Conservation (phyloP, 192 early-diverging fungal genomes). For the Pilobolus umbonatus region DNA sequence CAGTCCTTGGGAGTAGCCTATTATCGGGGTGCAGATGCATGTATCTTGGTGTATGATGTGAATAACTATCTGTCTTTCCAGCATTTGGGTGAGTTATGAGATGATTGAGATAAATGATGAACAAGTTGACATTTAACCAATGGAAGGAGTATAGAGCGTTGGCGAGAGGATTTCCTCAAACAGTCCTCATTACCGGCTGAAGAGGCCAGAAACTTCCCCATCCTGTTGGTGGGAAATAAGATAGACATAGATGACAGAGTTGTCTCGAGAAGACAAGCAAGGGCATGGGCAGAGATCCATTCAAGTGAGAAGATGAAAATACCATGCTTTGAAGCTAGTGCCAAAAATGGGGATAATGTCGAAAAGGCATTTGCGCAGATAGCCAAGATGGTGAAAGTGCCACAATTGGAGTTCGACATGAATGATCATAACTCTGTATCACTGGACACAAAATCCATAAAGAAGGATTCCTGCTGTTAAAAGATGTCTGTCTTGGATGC, state of each 20-base stretch:
- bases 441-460: background rate
- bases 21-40: slow-evolving; percentile 97
- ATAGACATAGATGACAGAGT: slow-evolving; percentile 91
- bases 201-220: slow-evolving; percentile 92
- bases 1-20: slow-evolving; percentile 94
- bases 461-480: slow-evolving; percentile 8
- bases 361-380: slow-evolving; percentile 92
- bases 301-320: slow-evolving; percentile 77
- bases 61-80: slow-evolving; percentile 89
- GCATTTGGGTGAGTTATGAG: slow-evolving; percentile 52
- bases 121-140: background rate
- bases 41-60: slow-evolving; percentile 92
- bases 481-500: too few species aligned
- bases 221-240: slow-evolving; percentile 97
- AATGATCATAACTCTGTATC: slow-evolving; percentile 14
- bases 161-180: slow-evolving; percentile 93
- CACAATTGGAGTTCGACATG: slow-evolving; percentile 51
- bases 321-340: slow-evolving; percentile 95
- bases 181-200: slow-evolving; percentile 68
- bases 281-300: slow-evolving; percentile 63
- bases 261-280: slow-evolving; percentile 51
- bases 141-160: slow-evolving; percentile 48
- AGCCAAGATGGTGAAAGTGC: slow-evolving; percentile 58
- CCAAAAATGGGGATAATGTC: slow-evolving; percentile 94
- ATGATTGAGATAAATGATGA: background rate